Conservation (phyloP, 75 land plant genomes). For the Adiantum capillusveneris region DNA sequence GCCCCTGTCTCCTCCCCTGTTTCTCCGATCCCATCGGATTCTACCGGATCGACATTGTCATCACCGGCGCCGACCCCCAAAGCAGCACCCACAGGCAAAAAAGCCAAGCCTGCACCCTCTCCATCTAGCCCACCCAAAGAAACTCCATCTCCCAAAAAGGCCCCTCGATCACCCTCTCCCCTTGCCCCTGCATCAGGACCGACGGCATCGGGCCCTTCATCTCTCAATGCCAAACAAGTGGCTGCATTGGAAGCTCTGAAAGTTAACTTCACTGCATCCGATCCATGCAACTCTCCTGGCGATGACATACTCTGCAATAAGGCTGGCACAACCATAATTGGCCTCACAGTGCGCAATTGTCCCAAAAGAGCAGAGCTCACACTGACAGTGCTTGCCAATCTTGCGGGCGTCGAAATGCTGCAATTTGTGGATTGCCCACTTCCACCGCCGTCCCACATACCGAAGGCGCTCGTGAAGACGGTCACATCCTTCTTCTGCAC, state of each 20-base stretch:
- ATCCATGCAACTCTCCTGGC: constrained; percentile 40
- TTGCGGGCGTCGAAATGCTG: constrained; percentile 43
- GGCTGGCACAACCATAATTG: constrained; percentile 39
- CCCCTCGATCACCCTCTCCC: no score
- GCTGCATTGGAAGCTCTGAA: constrained; percentile 45
- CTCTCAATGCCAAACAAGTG: constrained; percentile 49
- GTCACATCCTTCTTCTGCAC: constrained; percentile 49
- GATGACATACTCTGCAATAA: constrained; percentile 32
- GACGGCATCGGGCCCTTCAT: no score
- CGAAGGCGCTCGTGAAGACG: constrained; percentile 31
- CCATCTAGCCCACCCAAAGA: no score
- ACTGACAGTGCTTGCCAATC: constrained; percentile 42
- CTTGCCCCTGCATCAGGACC: no score
- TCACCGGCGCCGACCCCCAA: no score
- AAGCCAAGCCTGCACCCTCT: no score
- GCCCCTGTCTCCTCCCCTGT: no score
- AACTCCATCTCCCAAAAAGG: no score
- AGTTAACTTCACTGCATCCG: constrained; percentile 21
- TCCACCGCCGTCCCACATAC: constrained; percentile 29
- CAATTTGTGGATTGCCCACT: constrained; percentile 44
- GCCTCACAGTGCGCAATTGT: constrained; percentile 64
- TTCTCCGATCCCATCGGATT: no score
- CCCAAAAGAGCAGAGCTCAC: constrained; percentile 47
- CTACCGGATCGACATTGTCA: no score
- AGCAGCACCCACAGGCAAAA: no score